Evolutionary conservation across 345 rosid species (phyloP).

Genomic region (Boechera retrofracta): DNA sequence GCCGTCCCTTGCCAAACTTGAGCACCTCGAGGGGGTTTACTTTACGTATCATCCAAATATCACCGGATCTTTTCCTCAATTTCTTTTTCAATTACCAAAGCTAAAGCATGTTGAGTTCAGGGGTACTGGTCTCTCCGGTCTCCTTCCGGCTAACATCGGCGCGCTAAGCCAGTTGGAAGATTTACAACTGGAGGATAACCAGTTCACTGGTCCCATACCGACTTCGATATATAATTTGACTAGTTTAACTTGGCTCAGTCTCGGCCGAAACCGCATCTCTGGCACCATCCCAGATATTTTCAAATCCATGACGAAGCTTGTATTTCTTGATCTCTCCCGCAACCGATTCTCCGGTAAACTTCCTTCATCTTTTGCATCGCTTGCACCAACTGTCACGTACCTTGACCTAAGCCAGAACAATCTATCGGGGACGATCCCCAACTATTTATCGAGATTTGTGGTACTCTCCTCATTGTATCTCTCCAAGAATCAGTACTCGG

Average conservation of each 20-base stretch:
- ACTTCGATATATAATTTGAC: conserved; percentile 54
- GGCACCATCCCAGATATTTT: conserved; percentile 61
- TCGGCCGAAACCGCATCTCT: conserved; percentile 54
- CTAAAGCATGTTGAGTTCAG: conserved; percentile 55
- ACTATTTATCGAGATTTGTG: conserved; percentile 57
- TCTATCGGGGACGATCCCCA: conserved; percentile 61
- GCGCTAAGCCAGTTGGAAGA: conserved; percentile 47
- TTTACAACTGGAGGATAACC: conserved; percentile 54
- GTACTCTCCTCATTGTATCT: conserved; percentile 63
- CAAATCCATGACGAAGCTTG: conserved; percentile 50
- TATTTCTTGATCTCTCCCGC: conserved; percentile 48
- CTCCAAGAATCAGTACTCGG: conserved; percentile 54
- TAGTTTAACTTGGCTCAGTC: conserved; percentile 51
- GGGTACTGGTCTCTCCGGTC: conserved; percentile 67
- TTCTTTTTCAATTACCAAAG: conserved; percentile 53
- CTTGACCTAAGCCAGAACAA: conserved; percentile 63
- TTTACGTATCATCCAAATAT: conserved; percentile 48
- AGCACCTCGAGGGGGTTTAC: conserved; percentile 44
- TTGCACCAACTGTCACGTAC: conserved; percentile 41
- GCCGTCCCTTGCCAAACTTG: conserved; percentile 53
- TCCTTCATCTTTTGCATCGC: conserved; percentile 56
- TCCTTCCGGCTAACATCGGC: conserved; percentile 52
- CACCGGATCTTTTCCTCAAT: conserved; percentile 62
- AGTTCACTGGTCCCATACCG: conserved; percentile 63
- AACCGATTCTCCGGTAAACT: conserved; percentile 59